Evolutionary conservation across 169 alveolate species (phyloP).

Genomic region (Amoebophrya sp.): DNA sequence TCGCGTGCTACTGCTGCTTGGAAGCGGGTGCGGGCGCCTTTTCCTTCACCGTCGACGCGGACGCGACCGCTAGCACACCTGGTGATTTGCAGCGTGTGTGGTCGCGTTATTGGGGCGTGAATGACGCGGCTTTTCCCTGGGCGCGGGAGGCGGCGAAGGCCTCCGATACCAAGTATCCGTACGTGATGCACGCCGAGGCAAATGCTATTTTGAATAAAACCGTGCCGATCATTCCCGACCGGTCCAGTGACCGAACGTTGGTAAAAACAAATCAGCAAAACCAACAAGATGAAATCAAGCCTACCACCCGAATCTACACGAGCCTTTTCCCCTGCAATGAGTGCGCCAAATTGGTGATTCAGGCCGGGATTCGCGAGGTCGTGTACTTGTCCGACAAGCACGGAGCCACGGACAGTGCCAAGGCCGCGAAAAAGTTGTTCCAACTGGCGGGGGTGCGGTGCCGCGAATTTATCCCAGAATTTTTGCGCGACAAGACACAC

Average conservation of each 20-base stretch:
- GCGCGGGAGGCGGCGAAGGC: neutral
- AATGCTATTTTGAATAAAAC: neutral
- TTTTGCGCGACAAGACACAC: neutral
- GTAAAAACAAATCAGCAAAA: too few species aligned
- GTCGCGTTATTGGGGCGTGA: neutral
- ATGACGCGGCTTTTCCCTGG: neutral
- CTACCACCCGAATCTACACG: neutral
- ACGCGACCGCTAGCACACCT: neutral
- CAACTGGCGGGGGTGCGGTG: neutral
- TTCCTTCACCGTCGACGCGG: too few species aligned
- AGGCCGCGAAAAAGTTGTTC: neutral
- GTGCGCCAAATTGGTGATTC: neutral
- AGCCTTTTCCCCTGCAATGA: neutral
- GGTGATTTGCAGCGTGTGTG: neutral
- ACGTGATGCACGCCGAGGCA: constrained; percentile 17
- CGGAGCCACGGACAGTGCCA: neutral
- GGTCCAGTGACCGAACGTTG: too few species aligned
- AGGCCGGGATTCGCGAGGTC: neutral
- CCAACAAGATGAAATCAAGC: too few species aligned
- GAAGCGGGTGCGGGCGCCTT: too few species aligned
- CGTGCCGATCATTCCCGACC: neutral
- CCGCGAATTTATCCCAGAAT: neutral
- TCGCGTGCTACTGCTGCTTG: too few species aligned
- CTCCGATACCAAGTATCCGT: neutral
- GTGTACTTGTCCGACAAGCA: neutral